phyloP scores from a whole-genome alignment of 495 filamentous ascomycete genomes.

The Terfezia boudieri region DNA sequence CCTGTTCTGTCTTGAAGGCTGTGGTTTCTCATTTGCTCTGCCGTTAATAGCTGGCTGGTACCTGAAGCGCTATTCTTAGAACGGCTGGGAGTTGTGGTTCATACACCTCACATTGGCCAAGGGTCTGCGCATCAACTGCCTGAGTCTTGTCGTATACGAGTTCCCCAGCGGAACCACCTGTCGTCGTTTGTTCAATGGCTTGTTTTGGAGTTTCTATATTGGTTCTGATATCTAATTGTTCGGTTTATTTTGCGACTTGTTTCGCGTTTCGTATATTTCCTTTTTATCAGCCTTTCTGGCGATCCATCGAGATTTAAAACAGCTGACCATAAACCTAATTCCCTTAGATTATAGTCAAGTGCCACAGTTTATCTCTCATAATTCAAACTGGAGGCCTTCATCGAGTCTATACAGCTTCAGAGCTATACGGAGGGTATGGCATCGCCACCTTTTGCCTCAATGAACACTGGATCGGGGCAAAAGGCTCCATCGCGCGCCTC shows the following conservation, averaged over 20 bases:
- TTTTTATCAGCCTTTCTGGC: not conserved
- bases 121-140: no score
- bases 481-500: not conserved
- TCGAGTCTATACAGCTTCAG: not conserved
- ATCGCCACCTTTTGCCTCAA: not conserved
- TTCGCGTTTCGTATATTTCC: not conserved
- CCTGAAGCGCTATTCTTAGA: no score
- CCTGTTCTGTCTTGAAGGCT: no score
- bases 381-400: not conserved
- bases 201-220: no score
- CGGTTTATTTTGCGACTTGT: not conserved
- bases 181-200: no score
- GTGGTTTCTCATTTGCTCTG: no score
- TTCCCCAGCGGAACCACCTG: no score
- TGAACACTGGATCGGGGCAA: not conserved
- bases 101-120: no score
- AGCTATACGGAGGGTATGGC: not conserved
- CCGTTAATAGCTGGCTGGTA: no score
- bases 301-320: not conserved
- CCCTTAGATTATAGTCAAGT: not conserved
- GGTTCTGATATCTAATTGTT: no score
- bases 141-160: no score
- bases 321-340: not conserved
- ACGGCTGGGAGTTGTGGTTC: no score
- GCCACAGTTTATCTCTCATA: not conserved